Percentiles rank a stretch among this genome's conserved stretches.
phyloP scores from a whole-genome alignment of 305 asterid species.

The Fraxinus greggii region DNA sequence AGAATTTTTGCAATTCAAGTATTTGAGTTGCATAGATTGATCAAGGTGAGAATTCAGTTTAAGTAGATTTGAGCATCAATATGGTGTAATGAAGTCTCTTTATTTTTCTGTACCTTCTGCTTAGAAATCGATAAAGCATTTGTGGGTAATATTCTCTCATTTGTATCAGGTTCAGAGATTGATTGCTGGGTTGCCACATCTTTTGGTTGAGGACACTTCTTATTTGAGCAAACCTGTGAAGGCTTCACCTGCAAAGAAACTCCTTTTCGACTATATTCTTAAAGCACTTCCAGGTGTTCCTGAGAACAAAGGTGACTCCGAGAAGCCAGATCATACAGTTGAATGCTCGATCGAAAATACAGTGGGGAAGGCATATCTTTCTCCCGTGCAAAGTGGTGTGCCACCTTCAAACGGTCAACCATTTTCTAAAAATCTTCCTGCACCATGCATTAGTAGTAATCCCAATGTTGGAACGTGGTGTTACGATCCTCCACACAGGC shows the following conservation, averaged over 20 bases:
- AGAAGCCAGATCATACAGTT: conserved; percentile 39
- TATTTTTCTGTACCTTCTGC: not conserved
- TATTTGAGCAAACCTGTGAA: conserved; percentile 41
- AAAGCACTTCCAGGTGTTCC: conserved; percentile 37
- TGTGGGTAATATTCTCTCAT: not conserved
- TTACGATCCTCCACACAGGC: conserved; percentile 55
- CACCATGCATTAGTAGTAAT: conserved; percentile 35
- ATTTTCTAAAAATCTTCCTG: conserved; percentile 26
- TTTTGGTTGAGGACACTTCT: conserved; percentile 48
- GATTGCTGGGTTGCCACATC: conserved; percentile 64
- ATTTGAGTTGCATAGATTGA: conserved; percentile 86
- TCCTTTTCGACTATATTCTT: conserved; percentile 36
- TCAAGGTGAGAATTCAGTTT: conserved; percentile 50
- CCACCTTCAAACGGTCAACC: conserved; percentile 36
- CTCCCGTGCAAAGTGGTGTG: conserved; percentile 45
- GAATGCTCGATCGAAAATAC: conserved; percentile 67
- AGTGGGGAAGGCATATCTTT: conserved; percentile 40
- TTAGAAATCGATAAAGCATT: not conserved
- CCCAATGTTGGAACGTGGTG: conserved; percentile 36
- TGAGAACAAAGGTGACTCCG: conserved; percentile 35
- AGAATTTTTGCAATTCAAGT: conserved; percentile 88
- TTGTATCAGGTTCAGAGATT: conserved; percentile 67
- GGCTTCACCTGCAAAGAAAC: conserved; percentile 41
- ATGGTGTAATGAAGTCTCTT: not conserved
- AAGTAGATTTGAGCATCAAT: not conserved